Evolutionary conservation across 805 yeast genomes (phyloP).

Genomic region (Tetrapisispora pingtungensis): DNA sequence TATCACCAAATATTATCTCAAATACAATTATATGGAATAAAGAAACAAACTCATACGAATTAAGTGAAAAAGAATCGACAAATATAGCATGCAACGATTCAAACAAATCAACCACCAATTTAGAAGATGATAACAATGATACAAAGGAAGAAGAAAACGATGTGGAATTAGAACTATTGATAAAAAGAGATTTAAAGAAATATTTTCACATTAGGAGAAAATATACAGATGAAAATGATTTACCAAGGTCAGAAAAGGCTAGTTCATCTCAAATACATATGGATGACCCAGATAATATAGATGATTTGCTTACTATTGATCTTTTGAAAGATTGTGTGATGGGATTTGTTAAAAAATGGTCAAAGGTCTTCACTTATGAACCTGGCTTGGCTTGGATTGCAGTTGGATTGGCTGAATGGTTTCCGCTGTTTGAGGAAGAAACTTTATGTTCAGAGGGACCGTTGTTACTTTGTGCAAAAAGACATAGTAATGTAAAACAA

Average conservation of each 20-base stretch:
- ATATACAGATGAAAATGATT: neutral
- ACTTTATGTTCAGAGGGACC: conserved; percentile 21
- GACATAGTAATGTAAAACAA: conserved; percentile 8
- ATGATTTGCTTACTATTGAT: conserved; percentile 1
- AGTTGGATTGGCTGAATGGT: conserved; percentile 80
- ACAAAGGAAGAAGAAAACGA: neutral
- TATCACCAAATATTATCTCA: conserved; percentile 61
- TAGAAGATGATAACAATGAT: neutral
- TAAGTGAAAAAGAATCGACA: neutral
- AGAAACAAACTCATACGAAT: neutral
- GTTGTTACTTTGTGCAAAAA: conserved; percentile 19
- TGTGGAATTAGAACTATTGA: conserved; percentile 10
- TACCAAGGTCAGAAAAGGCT: conserved; percentile 1
- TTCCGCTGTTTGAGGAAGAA: conserved; percentile 33
- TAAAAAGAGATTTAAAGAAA: conserved; percentile 49
- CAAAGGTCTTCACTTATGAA: conserved; percentile 64
- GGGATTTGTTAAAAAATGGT: conserved; percentile 70
- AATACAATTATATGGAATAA: conserved; percentile 32
- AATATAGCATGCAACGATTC: neutral
- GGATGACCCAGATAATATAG: neutral
- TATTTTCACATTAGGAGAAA: conserved; percentile 35
- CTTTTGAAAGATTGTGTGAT: conserved; percentile 47
- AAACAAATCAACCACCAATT: neutral
- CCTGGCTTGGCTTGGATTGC: conserved; percentile 84
- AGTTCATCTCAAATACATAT: neutral